Evolutionary conservation across 1,139 yeast genomes (phyloP).

Genomic region (Sugiyamaella xylanicola): DNA sequence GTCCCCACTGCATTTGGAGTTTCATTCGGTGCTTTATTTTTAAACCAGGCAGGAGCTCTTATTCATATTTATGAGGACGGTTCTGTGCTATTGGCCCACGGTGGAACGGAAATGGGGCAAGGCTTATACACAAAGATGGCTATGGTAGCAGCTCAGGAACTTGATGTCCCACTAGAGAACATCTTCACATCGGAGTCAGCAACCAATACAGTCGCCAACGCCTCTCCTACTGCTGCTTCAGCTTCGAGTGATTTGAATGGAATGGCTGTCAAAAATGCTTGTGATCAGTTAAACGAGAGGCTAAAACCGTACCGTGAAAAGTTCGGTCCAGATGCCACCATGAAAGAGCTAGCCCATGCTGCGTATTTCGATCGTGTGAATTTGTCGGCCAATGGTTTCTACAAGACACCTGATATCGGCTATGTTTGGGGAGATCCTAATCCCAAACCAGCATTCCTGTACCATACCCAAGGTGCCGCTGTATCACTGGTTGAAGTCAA

Average conservation of each 20-base stretch:
- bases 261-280: slow-evolving; percentile 50
- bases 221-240: slow-evolving; percentile 52
- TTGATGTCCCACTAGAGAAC: slow-evolving; percentile 45
- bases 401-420: slow-evolving; percentile 53
- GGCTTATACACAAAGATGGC: slow-evolving; percentile 53
- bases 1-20: slow-evolving; percentile 52
- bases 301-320: slow-evolving; percentile 44
- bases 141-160: slow-evolving; percentile 49
- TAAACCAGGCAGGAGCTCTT: slow-evolving; percentile 52
- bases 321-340: slow-evolving; percentile 44
- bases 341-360: slow-evolving; percentile 45
- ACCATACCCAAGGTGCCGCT: slow-evolving; percentile 51
- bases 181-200: slow-evolving; percentile 50
- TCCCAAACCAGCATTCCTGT: slow-evolving; percentile 49
- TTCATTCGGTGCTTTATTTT: slow-evolving; percentile 48
- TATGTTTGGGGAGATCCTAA: slow-evolving; percentile 46
- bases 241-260: slow-evolving; percentile 52
- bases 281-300: slow-evolving; percentile 48
- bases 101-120: slow-evolving; percentile 55
- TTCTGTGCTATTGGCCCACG: slow-evolving; percentile 48
- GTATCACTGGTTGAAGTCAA: slow-evolving; percentile 48
- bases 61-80: slow-evolving; percentile 52
- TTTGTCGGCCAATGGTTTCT: slow-evolving; percentile 51
- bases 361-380: slow-evolving; percentile 50
- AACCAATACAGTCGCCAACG: slow-evolving; percentile 50